Conservation (phyloP, 495 filamentous ascomycete genomes). For the Staphylotrichum longicolle region DNA sequence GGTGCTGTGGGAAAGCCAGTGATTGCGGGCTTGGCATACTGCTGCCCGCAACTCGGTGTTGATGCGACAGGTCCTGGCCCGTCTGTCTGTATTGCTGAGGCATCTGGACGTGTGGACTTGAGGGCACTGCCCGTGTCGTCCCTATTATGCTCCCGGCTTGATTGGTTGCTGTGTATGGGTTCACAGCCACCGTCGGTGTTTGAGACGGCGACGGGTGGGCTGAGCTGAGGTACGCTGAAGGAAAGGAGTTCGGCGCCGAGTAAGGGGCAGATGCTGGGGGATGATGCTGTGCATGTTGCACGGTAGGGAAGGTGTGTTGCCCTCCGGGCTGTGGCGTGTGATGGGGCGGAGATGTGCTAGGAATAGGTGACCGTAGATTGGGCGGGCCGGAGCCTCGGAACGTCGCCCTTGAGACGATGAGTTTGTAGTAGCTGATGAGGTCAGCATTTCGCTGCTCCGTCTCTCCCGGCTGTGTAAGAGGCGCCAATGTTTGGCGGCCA, state of each 20-base stretch:
- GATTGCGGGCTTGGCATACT: not conserved
- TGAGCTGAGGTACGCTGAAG: not conserved
- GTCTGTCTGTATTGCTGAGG: no score
- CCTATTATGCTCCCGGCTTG: not conserved
- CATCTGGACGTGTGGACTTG: not conserved
- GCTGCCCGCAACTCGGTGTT: no score
- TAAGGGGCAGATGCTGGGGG: not conserved
- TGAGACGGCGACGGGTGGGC: not conserved
- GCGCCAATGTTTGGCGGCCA: not conserved
- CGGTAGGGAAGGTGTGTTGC: not conserved
- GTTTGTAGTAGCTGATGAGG: constrained; percentile 18
- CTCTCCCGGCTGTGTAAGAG: not conserved
- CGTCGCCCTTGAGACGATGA: not conserved
- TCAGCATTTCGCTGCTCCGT: constrained; percentile 16
- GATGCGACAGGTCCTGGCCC: no score
- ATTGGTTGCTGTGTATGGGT: not conserved
- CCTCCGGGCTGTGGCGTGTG: constrained; percentile 5
- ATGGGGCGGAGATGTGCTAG: not conserved
- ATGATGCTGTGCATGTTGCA: not conserved
- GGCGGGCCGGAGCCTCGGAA: not conserved
- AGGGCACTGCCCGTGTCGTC: not conserved
- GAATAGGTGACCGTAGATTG: constrained; percentile 4
- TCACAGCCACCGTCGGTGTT: not conserved
- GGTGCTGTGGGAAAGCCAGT: constrained; percentile 4
- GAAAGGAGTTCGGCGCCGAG: not conserved